phyloP scores from a whole-genome alignment of 2,329 filamentous ascomycete genomes.

The Ophiosphaerella herpotricha region DNA sequence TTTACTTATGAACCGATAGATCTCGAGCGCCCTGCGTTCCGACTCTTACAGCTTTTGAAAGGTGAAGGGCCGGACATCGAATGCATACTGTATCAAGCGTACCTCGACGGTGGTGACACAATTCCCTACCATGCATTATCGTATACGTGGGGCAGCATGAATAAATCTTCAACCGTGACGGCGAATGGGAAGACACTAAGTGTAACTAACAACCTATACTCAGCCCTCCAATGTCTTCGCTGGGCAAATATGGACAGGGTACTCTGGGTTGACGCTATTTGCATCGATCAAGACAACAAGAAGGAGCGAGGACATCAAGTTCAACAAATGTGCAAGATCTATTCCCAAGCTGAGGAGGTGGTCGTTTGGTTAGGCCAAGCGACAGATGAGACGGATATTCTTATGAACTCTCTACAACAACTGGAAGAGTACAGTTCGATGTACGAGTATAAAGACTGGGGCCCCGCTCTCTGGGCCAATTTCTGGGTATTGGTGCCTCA shows the following conservation, averaged over 20 bases:
- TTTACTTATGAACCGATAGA: slow-evolving; percentile 15
- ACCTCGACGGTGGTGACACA: background rate
- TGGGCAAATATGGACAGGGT: slow-evolving; percentile 7
- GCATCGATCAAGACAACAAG: background rate
- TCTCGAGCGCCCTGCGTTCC: slow-evolving; percentile 14
- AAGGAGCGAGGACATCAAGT: slow-evolving; percentile 32
- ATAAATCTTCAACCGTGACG: slow-evolving; percentile 1
- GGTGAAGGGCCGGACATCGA: slow-evolving; percentile 3
- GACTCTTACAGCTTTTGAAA: slow-evolving; percentile 13
- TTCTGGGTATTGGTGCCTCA: background rate
- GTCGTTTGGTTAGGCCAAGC: slow-evolving; percentile 34
- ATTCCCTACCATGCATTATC: slow-evolving; percentile 25
- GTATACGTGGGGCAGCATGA: slow-evolving; percentile 20
- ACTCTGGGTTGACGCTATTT: slow-evolving; percentile 32
- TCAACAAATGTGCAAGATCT: slow-evolving; percentile 30
- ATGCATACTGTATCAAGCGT: slow-evolving; percentile 18
- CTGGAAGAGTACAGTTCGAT: slow-evolving; percentile 10
- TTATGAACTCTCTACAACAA: slow-evolving; percentile 1
- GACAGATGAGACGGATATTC: slow-evolving; percentile 10
- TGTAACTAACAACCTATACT: slow-evolving; percentile 18
- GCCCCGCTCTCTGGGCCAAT: background rate
- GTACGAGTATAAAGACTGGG: slow-evolving; percentile 1
- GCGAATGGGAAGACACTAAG: slow-evolving; percentile 13
- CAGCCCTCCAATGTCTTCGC: slow-evolving; percentile 16
- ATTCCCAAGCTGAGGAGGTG: slow-evolving; percentile 23